Evolutionary conservation across 495 filamentous ascomycete species (phyloP), one percentile per base, ranked within the genome.

Genomic region (Neurospora sublineolata): DNA sequence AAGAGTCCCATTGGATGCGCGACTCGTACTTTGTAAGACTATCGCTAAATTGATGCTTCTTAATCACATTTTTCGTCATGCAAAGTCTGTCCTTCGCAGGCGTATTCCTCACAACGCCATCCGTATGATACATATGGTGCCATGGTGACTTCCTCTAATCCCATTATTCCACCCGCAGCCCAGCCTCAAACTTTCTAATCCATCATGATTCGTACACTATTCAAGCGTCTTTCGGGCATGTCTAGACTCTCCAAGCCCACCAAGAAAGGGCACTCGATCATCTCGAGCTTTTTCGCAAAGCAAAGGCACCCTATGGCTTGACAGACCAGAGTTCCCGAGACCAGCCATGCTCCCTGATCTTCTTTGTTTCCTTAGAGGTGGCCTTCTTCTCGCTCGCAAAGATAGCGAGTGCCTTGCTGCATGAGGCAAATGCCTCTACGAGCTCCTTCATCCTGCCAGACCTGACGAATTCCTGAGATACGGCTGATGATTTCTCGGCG

Each of bases 401-500:
- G 16, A 89, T 83, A 4, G 95, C 85, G 77, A 97, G 88, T 16
- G 88, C 88, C 79, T 90, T 91, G 80, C 92, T 92, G 69, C 87
- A 87, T 69, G 86, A 78, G 0, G 93, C 93, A 76, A 97, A 87
- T 30, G 85, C 85, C 74, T 91, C 88, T 30, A 95, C 85, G 10
- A 97, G 83, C 84, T 95, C 92, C 72, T 86, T 84, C 90, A 96
- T 91, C 38, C 92, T 86, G 10, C 86, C 84, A 12, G 87, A 83
- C 64, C 85, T 83, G 39, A 89, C 78, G 74, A 97, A 92, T 74
- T 87, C 86, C 38, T 84, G 82, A 33, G 88, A 87, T 38, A 97
- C 77, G 69, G 90, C 88, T 42, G 89, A 87, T 69, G 88, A 87
- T 75, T 84, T 85, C 60, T 89, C 86, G 11, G 90, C 89, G 16